Percentiles rank a stretch among this genome's conserved stretches.
phyloP scores from a whole-genome alignment of 2,329 filamentous ascomycete genomes.

The Myriosclerotinia scirpicola region DNA sequence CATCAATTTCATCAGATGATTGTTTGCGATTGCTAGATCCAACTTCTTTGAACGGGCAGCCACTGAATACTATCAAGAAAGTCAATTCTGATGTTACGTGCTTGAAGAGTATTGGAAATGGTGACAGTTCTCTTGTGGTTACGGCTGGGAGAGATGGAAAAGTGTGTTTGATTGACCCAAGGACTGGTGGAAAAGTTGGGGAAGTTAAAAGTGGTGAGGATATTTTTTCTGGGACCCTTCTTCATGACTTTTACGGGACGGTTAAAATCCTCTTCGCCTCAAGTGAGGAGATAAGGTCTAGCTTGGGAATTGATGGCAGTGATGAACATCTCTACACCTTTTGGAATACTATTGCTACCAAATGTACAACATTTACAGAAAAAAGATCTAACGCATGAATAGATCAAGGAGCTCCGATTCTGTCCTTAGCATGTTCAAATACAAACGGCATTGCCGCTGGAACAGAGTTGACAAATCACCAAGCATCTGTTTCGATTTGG shows the following conservation, averaged over 20 bases:
- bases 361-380: neutral
- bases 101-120: conserved; percentile 56
- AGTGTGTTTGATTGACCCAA: conserved; percentile 65
- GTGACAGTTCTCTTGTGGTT: conserved; percentile 50
- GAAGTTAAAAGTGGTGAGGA: conserved; percentile 42
- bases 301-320: neutral
- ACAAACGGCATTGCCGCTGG: conserved; percentile 67
- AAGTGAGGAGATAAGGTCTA: conserved; percentile 4
- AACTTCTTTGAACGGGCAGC: conserved; percentile 52
- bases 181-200: conserved; percentile 50
- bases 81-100: conserved; percentile 64
- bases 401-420: conserved; percentile 54
- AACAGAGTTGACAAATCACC: conserved; percentile 67
- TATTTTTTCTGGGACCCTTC: conserved; percentile 15
- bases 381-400: conserved; percentile 5
- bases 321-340: neutral
- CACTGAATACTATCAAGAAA: conserved; percentile 50
- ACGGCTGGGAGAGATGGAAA: conserved; percentile 72
- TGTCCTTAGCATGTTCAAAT: conserved; percentile 62
- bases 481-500: conserved; percentile 63
- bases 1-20: conserved; percentile 67
- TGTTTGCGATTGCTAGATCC: conserved; percentile 66
- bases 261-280: conserved; percentile 3
- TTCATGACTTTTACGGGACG: neutral
- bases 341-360: neutral